Percentiles rank a stretch among this genome's conserved stretches.
phyloP scores from a whole-genome alignment of 345 rosid genomes.

The Eutrema yunnanense region DNA sequence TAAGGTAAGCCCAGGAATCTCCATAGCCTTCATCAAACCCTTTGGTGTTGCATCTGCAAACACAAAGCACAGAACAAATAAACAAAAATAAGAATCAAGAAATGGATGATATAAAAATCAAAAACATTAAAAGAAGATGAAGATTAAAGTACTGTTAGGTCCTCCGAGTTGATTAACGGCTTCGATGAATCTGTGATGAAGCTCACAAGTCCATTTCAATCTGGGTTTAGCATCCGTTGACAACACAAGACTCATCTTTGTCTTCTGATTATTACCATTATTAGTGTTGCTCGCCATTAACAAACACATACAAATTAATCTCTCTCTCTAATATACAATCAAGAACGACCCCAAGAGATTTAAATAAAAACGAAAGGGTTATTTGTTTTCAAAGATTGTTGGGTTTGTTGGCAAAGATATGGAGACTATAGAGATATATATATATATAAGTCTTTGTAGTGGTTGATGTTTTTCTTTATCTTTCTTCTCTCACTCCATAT shows the following conservation, averaged over 20 bases:
- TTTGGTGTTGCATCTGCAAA: conserved; percentile 90
- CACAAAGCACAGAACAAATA: background rate
- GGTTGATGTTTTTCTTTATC: conserved; percentile 29
- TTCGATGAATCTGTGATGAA: conserved; percentile 78
- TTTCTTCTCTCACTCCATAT: conserved; percentile 66
- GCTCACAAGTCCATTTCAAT: conserved; percentile 93
- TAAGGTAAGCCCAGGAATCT: conserved; percentile 79
- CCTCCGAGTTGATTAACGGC: conserved; percentile 84
- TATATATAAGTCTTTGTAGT: conserved; percentile 28
- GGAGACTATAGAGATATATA: background rate
- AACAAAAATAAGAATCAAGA: conserved; percentile 10
- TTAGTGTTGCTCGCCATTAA: conserved; percentile 23
- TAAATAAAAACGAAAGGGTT: background rate
- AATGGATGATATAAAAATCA: background rate
- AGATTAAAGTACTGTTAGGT: conserved; percentile 56
- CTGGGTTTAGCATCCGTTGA: conserved; percentile 95
- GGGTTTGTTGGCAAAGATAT: conserved; percentile 30
- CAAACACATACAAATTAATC: conserved; percentile 20
- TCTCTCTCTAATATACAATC: background rate
- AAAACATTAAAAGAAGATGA: background rate
- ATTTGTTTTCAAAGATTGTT: conserved; percentile 25
- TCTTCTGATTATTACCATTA: conserved; percentile 25
- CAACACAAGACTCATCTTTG: conserved; percentile 62
- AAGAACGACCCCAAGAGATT: conserved; percentile 3
- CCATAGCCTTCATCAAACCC: conserved; percentile 82